These are phyloP conservation scores for Brassica carinata DNA, from an alignment of 345 rosid genomes.

Conservation along the genomic window DNA sequence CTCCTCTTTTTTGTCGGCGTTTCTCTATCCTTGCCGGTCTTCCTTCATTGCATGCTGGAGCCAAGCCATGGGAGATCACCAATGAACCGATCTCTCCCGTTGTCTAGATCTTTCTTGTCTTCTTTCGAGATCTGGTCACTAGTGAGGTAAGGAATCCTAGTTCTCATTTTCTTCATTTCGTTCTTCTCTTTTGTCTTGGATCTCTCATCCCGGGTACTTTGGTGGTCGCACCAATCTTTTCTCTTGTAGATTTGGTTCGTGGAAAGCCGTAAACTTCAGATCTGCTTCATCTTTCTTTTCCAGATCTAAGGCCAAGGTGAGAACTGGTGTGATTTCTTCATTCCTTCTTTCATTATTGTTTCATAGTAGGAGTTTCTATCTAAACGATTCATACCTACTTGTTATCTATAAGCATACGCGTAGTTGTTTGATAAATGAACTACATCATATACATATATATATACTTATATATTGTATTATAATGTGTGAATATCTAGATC, in stretches of 20 bases:
- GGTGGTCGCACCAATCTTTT: too few species aligned
- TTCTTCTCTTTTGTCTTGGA: too few species aligned
- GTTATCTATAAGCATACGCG: not conserved
- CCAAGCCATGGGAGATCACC: not conserved
- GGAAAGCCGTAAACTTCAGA: not conserved
- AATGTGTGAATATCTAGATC: too few species aligned
- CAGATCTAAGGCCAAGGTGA: not conserved
- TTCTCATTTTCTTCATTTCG: too few species aligned
- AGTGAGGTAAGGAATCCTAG: too few species aligned
- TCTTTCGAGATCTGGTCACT: too few species aligned
- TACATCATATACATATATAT: too few species aligned
- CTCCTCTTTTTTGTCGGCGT: not conserved
- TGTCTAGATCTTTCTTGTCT: too few species aligned
- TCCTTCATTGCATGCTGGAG: not conserved
- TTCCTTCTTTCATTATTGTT: not conserved
- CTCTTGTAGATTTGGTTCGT: not conserved
- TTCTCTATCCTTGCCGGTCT: not conserved
- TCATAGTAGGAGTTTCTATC: not conserved
- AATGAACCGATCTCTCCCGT: too few species aligned
- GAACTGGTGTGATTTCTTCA: not conserved
- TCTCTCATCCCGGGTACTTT: too few species aligned
- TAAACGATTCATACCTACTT: not conserved
- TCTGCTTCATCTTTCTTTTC: not conserved
- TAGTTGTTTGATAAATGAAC: too few species aligned
- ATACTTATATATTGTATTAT: too few species aligned